A percentile compares a stretch with the other conserved stretches of the same genome.
Evolutionary conservation across 2,329 filamentous ascomycete species (phyloP).

Genomic region (Pseudogymnoascus verrucosus): DNA sequence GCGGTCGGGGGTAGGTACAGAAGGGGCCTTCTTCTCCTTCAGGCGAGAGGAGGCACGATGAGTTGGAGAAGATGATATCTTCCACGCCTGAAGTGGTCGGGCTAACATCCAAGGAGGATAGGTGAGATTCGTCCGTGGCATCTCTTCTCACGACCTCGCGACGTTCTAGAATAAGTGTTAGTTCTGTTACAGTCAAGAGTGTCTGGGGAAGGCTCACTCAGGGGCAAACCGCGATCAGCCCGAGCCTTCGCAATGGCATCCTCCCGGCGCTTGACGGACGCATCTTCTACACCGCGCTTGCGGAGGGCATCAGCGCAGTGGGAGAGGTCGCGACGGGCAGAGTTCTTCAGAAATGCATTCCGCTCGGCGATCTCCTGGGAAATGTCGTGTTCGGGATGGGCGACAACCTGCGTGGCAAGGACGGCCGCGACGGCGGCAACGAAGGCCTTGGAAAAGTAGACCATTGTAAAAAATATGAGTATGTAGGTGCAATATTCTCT

Average conservation of each 20-base stretch:
- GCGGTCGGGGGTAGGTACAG: conserved; percentile 12
- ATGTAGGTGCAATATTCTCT: neutral
- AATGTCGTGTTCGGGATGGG: conserved; percentile 30
- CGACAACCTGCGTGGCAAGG: conserved; percentile 13
- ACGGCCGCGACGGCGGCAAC: neutral
- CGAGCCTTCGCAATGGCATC: neutral
- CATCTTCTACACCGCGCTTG: conserved; percentile 24
- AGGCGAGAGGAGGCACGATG: conserved; percentile 26
- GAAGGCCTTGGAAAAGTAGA: neutral
- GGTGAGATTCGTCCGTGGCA: neutral
- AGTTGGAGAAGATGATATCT: conserved; percentile 18
- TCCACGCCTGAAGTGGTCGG: neutral
- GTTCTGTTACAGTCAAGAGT: neutral
- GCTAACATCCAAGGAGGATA: neutral
- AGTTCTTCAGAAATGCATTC: conserved; percentile 3
- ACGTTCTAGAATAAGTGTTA: neutral
- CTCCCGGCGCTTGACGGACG: neutral
- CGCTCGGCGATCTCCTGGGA: conserved; percentile 25
- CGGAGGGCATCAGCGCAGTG: conserved; percentile 29
- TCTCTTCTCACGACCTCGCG: neutral
- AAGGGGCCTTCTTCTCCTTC: conserved; percentile 33
- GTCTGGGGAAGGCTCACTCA: neutral
- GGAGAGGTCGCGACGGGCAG: conserved; percentile 18
- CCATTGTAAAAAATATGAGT: neutral
- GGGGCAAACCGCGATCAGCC: neutral